Conservation (phyloP, 2,329 filamentous ascomycete genomes). For the Fusarium acutatum region DNA sequence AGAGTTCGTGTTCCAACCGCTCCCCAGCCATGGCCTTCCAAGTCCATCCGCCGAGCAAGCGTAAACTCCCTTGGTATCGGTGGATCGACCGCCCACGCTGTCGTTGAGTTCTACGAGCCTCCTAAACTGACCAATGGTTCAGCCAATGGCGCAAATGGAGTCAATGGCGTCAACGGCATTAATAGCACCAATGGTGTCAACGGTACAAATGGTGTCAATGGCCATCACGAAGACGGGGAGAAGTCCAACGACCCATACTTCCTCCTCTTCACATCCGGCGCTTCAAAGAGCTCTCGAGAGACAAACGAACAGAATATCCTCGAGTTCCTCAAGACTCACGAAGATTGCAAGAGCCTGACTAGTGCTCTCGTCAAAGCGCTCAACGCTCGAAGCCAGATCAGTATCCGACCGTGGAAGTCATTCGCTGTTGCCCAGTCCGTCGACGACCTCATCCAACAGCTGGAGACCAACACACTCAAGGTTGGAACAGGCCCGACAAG, state of each 20-base stretch:
- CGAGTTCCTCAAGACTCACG: conserved; percentile 19
- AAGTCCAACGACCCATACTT: conserved; percentile 1
- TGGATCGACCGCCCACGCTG: conserved; percentile 55
- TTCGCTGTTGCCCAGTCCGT: conserved; percentile 33
- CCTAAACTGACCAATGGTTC: not conserved
- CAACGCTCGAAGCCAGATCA: conserved; percentile 34
- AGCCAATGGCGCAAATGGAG: not conserved
- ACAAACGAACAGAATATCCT: conserved; percentile 24
- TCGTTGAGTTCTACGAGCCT: conserved; percentile 45
- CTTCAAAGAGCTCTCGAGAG: conserved; percentile 27
- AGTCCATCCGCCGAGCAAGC: conserved; percentile 38
- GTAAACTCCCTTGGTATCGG: conserved; percentile 53
- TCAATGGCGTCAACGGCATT: not conserved
- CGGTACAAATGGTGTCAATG: not conserved
- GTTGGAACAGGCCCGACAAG: conserved; percentile 11
- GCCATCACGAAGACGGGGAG: not conserved
- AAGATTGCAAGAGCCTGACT: conserved; percentile 20
- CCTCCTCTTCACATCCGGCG: conserved; percentile 32
- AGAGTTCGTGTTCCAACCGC: conserved; percentile 34
- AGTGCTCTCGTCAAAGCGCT: conserved; percentile 26
- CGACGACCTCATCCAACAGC: conserved; percentile 24
- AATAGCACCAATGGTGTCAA: not conserved
- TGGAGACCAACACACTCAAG: conserved; percentile 30
- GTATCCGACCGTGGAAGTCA: conserved; percentile 34
- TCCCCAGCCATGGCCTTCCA: conserved; percentile 36